These are phyloP conservation scores for Phytophthora boehmeriae DNA, from an alignment of 352 stramenopile species.

Conservation along the genomic window DNA sequence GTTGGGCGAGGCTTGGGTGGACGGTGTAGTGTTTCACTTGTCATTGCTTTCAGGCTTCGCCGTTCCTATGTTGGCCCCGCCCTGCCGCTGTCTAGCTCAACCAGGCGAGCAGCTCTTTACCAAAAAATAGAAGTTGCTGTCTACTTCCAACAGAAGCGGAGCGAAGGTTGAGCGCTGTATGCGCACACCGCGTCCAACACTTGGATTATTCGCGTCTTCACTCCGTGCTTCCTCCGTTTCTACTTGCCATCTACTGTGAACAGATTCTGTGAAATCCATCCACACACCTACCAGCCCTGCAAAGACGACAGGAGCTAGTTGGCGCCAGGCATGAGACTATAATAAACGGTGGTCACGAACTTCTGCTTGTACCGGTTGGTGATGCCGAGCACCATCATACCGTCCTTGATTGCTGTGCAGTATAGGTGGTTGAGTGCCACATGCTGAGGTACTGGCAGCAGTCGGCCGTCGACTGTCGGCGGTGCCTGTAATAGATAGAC, in stretches of 20 bases:
- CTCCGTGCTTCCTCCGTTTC: constrained; percentile 30
- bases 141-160: constrained; percentile 42
- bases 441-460: constrained; percentile 97
- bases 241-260: constrained; percentile 24
- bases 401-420: constrained; percentile 98
- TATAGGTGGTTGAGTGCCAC: constrained; percentile 99
- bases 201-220: constrained; percentile 44
- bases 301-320: constrained; percentile 47
- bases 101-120: constrained; percentile 30
- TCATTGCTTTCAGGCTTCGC: constrained; percentile 42
- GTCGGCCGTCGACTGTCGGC: constrained; percentile 93
- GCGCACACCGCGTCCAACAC: constrained; percentile 41
- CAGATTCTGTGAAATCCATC: constrained; percentile 6
- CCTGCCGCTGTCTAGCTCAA: constrained; percentile 25
- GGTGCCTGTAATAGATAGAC: constrained; percentile 64
- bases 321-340: constrained; percentile 91
- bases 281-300: constrained; percentile 17
- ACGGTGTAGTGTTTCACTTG: constrained; percentile 32
- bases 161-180: constrained; percentile 36
- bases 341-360: constrained; percentile 99
- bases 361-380: constrained; percentile 98
- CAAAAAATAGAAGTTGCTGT: constrained; percentile 33
- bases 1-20: constrained; percentile 20
- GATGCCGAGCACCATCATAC: constrained; percentile 99
- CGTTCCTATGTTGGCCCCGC: constrained; percentile 39